These are phyloP conservation scores for Omphalea diandra DNA, from an alignment of 441 rosid genomes.

Conservation along the genomic window DNA sequence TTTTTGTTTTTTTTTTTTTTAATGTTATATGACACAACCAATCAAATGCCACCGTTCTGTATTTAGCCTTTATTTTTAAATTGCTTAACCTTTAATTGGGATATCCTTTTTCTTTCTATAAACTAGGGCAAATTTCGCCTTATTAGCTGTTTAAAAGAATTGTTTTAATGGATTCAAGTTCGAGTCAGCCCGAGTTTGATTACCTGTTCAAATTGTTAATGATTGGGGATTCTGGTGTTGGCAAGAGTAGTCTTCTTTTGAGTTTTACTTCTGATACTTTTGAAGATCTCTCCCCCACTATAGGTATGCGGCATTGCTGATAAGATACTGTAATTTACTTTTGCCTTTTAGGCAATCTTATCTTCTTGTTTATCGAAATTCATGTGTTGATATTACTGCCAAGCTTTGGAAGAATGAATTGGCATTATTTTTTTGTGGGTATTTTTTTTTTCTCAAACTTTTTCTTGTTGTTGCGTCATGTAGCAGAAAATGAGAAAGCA, in stretches of 20 bases:
- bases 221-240: conserved; percentile 60
- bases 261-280: conserved; percentile 44
- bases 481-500: not conserved
- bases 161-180: conserved; percentile 32
- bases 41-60: not conserved
- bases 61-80: not conserved
- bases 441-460: not conserved
- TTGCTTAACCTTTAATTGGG: not conserved
- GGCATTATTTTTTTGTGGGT: not conserved
- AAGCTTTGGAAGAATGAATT: not conserved
- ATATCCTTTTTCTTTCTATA: not conserved
- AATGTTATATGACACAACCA: no score
- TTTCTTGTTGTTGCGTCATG: not conserved
- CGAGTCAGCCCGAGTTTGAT: conserved; percentile 50
- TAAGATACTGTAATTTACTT: not conserved
- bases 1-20: no score
- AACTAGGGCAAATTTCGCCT: not conserved
- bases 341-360: not conserved
- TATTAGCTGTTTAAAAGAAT: not conserved
- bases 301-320: conserved; percentile 32
- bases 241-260: conserved; percentile 54
- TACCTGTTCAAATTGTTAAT: conserved; percentile 57
- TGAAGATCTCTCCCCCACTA: conserved; percentile 47
- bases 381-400: not conserved
- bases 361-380: not conserved